Base-by-base conservation (phyloP, 805 yeast genomes). In the Candida peoriensis region DNA sequence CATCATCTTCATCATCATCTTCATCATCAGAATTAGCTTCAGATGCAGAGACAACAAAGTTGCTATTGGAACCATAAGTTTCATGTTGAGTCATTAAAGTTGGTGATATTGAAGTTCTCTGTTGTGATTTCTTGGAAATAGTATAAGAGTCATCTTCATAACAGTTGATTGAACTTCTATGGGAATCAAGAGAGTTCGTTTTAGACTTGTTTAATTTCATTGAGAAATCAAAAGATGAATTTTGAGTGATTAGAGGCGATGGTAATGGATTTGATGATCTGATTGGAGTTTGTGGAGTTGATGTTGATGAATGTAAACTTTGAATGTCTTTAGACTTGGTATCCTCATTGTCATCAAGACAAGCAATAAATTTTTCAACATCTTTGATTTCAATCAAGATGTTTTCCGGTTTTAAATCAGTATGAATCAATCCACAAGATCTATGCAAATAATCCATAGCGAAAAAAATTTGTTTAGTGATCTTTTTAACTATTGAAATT, bases 331-430 rank as follows among this genome's bases (percentile, higher is more conserved):
- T 56, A n/a, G n/a, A n/a, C n/a, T n/a, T n/a, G 14, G 43, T 60
- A 63, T 30, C 34, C 17, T 33, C 21, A 22, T 37, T 20, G 16
- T 18, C 22, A 16, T 43, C 18, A 8, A 30, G 13, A 28, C 34
- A 27, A 14, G 29, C 39, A 2, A 76, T 71, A 30, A 76, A 63
- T 39, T 62, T 66, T 42, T 73, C 76, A 30, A 74, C 76, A 43
- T 75, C 74, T 36, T 67, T 64, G 21, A 77, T 70, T 43, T 72
- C 76, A 27, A 74, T 65, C 28, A 74, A 55, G 4, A 77, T 71
- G 57, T 83, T 83, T 50, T 81, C 89, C 2, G 89, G 88, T 55
- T 82, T 82, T 33, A 82, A 65, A 53, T 81, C 89, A 10, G 89
- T 75, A 57, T 82, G 90, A 26, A 80, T 78, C 9, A 79, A 63